These are phyloP conservation scores for Corymbia calophylla DNA, from an alignment of 441 rosid genomes.

Conservation along the genomic window DNA sequence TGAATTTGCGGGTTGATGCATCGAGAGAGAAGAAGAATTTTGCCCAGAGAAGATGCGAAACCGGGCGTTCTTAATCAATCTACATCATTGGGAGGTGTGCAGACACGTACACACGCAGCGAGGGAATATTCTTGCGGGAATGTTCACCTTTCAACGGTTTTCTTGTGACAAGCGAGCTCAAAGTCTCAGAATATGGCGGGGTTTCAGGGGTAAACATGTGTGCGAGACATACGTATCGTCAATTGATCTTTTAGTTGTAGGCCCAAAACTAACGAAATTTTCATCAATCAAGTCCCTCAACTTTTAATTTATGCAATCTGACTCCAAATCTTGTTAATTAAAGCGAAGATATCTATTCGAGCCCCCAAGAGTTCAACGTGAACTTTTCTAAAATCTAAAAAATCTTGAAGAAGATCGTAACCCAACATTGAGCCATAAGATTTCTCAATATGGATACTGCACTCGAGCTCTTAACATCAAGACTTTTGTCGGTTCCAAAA, in stretches of 20 bases:
- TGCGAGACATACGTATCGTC: neutral
- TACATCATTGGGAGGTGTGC: neutral
- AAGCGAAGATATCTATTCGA: neutral
- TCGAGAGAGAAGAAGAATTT: neutral
- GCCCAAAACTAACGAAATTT: neutral
- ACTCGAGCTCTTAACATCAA: neutral
- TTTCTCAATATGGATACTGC: neutral
- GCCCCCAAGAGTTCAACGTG: neutral
- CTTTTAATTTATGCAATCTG: neutral
- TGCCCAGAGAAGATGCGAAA: neutral
- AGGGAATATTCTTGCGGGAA: neutral
- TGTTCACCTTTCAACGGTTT: neutral
- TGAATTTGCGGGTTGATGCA: neutral
- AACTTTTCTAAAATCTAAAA: neutral
- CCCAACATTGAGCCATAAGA: neutral
- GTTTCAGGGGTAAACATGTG: neutral
- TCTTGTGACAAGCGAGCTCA: neutral
- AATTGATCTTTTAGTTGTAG: neutral
- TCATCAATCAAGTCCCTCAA: neutral
- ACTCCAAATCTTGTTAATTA: neutral
- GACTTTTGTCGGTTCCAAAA: neutral
- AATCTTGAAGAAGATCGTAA: neutral
- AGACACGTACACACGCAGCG: neutral
- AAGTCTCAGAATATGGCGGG: neutral
- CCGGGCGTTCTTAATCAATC: neutral